These are phyloP conservation scores for Haplosporangium sp. DNA, from an alignment of 371 early-diverging fungal genomes.

Conservation along the genomic window DNA sequence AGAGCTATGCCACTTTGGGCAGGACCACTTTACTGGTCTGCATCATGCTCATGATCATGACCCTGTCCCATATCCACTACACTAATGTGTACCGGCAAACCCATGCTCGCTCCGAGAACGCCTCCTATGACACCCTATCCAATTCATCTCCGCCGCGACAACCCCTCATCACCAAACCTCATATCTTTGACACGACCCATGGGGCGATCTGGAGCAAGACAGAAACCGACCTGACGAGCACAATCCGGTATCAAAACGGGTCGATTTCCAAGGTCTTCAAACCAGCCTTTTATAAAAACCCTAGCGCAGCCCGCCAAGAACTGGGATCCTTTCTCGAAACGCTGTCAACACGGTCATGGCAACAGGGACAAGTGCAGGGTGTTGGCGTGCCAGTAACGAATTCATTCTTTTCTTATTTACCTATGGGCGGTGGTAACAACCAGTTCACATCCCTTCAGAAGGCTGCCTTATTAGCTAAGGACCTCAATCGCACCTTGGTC, in stretches of 20 bases:
- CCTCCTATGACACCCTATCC: not conserved
- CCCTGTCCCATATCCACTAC: slow-evolving; percentile 34
- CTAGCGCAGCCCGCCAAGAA: slow-evolving; percentile 19
- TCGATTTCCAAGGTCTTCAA: slow-evolving; percentile 29
- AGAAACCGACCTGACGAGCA: slow-evolving; percentile 17
- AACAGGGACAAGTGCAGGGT: too few relatives aligned
- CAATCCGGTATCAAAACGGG: slow-evolving; percentile 22
- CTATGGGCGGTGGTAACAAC: slow-evolving; percentile 52
- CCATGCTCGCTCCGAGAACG: not conserved
- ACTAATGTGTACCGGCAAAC: slow-evolving; percentile 9
- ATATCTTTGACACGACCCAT: not conserved
- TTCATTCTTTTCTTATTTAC: slow-evolving; percentile 33
- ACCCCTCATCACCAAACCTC: not conserved
- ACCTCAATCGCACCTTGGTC: slow-evolving; percentile 37
- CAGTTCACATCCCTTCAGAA: slow-evolving; percentile 44
- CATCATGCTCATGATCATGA: slow-evolving; percentile 25
- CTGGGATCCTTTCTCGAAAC: slow-evolving; percentile 46
- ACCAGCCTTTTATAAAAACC: slow-evolving; percentile 31
- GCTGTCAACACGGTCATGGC: slow-evolving; percentile 23
- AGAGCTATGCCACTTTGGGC: slow-evolving; percentile 24
- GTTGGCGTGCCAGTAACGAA: not conserved
- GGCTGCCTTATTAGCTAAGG: slow-evolving; percentile 46
- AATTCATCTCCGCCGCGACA: not conserved
- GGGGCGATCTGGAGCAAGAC: not conserved
- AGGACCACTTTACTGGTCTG: slow-evolving; percentile 27